Evolutionary conservation across 148 eudicot genomes (phyloP).

Genomic region (Gaultheria prostrata): DNA sequence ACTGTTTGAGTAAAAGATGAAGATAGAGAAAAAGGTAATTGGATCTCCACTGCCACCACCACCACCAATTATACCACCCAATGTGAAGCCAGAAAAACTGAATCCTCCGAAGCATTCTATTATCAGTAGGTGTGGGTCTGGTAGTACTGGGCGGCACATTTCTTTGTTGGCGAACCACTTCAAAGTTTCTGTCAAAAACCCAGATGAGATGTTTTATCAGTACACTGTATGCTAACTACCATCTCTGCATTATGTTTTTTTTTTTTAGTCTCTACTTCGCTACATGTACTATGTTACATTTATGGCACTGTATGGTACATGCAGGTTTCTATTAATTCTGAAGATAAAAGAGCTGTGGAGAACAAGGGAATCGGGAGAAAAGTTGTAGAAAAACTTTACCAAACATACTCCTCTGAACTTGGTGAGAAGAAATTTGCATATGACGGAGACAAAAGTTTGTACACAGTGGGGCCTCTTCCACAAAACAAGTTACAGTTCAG

Average conservation of each 20-base stretch:
- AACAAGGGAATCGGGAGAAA: slow-evolving; percentile 51
- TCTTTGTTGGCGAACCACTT: slow-evolving; percentile 67
- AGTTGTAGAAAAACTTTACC: slow-evolving; percentile 50
- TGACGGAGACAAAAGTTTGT: slow-evolving; percentile 67
- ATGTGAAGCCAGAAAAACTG: slow-evolving; percentile 30
- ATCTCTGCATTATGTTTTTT: not conserved
- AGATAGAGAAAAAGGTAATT: slow-evolving; percentile 43
- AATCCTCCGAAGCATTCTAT: slow-evolving; percentile 43
- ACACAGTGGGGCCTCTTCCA: slow-evolving; percentile 63
- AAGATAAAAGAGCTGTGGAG: slow-evolving; percentile 48
- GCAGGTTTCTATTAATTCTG: slow-evolving; percentile 64
- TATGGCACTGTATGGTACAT: slow-evolving; percentile 14
- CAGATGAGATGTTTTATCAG: slow-evolving; percentile 57
- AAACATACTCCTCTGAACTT: slow-evolving; percentile 48
- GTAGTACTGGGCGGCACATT: slow-evolving; percentile 50
- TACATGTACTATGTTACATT: slow-evolving; percentile 2
- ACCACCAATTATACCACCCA: slow-evolving; percentile 34
- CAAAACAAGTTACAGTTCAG: slow-evolving; percentile 44
- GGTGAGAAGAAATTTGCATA: slow-evolving; percentile 51
- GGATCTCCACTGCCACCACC: slow-evolving; percentile 34
- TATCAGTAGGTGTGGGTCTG: slow-evolving; percentile 63
- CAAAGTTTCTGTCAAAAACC: slow-evolving; percentile 48
- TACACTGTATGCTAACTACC: slow-evolving; percentile 48
- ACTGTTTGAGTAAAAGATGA: slow-evolving; percentile 26
- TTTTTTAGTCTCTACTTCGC: too few species aligned